phyloP scores from a whole-genome alignment of 192 early-diverging fungal genomes.

The Coemansia brasiliensis region DNA sequence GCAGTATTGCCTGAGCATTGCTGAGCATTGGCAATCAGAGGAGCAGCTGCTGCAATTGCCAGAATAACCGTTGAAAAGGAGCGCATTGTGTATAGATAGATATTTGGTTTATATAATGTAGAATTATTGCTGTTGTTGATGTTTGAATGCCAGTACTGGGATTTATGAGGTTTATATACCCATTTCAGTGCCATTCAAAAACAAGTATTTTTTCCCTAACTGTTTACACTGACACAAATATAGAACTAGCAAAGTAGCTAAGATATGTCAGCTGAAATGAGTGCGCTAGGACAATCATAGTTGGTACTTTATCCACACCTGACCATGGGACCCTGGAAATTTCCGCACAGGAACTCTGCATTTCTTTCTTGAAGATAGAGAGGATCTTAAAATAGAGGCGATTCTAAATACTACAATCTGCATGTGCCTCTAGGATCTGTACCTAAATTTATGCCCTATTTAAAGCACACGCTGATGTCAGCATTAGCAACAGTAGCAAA shows the following conservation, averaged over 20 bases:
- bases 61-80: slow-evolving; percentile 12
- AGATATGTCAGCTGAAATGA: slow-evolving; percentile 5
- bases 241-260: slow-evolving; percentile 1
- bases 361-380: not conserved
- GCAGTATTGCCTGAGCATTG: slow-evolving; percentile 42
- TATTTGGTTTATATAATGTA: not conserved
- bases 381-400: slow-evolving; percentile 2
- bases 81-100: not conserved
- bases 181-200: not conserved
- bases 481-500: no score
- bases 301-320: no score
- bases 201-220: no score
- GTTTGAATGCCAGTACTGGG: not conserved
- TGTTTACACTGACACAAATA: not conserved
- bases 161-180: not conserved
- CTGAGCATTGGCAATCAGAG: slow-evolving; percentile 7
- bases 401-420: not conserved
- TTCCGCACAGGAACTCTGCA: slow-evolving; percentile 3
- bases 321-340: not conserved
- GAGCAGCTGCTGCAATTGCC: slow-evolving; percentile 13
- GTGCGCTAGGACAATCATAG: no score
- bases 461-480: not conserved
- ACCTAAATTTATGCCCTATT: slow-evolving; percentile 7
- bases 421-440: not conserved
- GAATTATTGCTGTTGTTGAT: not conserved